phyloP scores from a whole-genome alignment of 2,329 filamentous ascomycete species.

The Trichoderma atroviride region DNA sequence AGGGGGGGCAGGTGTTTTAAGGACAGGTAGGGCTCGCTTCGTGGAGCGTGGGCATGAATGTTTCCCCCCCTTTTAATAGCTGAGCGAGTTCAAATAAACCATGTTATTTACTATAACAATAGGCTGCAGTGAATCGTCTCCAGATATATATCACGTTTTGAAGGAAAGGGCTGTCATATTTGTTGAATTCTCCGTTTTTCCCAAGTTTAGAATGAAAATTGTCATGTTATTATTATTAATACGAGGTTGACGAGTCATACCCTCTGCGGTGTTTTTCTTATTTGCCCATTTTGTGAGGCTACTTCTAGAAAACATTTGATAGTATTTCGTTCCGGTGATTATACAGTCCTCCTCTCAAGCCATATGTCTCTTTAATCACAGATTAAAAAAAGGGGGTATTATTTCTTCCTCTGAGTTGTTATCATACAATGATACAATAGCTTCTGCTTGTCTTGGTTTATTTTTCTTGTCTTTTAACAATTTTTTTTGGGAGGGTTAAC shows the following conservation, averaged over 20 bases:
- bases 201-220: not conserved
- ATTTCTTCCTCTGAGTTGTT: not conserved
- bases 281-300: not conserved
- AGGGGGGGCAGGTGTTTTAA: not conserved
- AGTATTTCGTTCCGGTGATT: not conserved
- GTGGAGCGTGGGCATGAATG: not conserved
- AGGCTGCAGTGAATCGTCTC: too few relatives aligned
- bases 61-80: not conserved
- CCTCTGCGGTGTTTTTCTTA: conserved; percentile 1
- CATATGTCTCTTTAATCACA: not conserved
- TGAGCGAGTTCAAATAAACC: not conserved
- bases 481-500: not conserved
- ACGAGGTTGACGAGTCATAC: conserved; percentile 6
- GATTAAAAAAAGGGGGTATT: not conserved
- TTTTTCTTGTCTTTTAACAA: not conserved
- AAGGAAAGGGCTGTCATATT: not conserved
- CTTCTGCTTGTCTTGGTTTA: not conserved
- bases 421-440: conserved; percentile 4
- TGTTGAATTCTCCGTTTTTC: not conserved
- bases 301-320: conserved; percentile 11
- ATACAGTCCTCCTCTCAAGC: not conserved
- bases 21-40: not conserved
- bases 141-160: not conserved
- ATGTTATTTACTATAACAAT: not conserved
- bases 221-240: conserved; percentile 24